Evolutionary conservation across 2,329 filamentous ascomycete genomes (phyloP).

Genomic region (Arthrobotrys iridis): DNA sequence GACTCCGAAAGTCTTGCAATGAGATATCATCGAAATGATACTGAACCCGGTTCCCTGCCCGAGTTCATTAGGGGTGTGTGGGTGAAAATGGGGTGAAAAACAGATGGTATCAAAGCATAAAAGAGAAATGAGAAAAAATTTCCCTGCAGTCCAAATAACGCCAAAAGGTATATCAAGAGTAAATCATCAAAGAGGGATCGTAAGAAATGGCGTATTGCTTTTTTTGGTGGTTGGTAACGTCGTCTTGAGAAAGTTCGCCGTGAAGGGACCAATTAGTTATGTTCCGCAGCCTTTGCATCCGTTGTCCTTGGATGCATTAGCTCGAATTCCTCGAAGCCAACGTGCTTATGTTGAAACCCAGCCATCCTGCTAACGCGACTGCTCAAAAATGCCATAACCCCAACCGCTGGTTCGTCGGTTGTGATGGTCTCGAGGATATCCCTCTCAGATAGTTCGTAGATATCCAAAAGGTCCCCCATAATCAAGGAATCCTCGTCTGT

Average conservation of each 20-base stretch:
- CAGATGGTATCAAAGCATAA: conserved; percentile 38
- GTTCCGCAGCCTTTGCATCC: conserved; percentile 16
- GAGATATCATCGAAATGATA: conserved; percentile 8
- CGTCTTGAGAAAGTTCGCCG: too few species aligned
- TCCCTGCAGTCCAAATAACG: conserved; percentile 19
- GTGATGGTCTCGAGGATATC: conserved; percentile 42
- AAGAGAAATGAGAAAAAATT: background rate
- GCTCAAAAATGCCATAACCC: conserved; percentile 42
- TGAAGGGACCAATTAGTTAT: conserved; percentile 2
- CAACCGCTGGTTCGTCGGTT: conserved; percentile 30
- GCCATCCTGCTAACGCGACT: conserved; percentile 45
- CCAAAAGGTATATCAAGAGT: conserved; percentile 20
- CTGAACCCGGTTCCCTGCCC: conserved; percentile 16
- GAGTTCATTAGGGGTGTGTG: background rate
- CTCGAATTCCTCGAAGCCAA: conserved; percentile 47
- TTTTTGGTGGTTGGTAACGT: too few species aligned
- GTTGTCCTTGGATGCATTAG: conserved; percentile 24
- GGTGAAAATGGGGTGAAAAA: background rate
- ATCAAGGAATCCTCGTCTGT: conserved; percentile 13
- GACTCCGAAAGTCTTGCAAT: conserved; percentile 8
- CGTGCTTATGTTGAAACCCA: conserved; percentile 49
- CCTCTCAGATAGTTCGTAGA: conserved; percentile 44
- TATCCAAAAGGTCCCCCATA: conserved; percentile 45
- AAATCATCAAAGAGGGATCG: conserved; percentile 16
- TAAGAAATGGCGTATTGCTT: background rate